Percentiles rank a stretch among this genome's conserved stretches.
These are phyloP conservation scores for Cladophialophora carrionii DNA, from an alignment of 2,329 filamentous ascomycete genomes.

Conservation along the genomic window DNA sequence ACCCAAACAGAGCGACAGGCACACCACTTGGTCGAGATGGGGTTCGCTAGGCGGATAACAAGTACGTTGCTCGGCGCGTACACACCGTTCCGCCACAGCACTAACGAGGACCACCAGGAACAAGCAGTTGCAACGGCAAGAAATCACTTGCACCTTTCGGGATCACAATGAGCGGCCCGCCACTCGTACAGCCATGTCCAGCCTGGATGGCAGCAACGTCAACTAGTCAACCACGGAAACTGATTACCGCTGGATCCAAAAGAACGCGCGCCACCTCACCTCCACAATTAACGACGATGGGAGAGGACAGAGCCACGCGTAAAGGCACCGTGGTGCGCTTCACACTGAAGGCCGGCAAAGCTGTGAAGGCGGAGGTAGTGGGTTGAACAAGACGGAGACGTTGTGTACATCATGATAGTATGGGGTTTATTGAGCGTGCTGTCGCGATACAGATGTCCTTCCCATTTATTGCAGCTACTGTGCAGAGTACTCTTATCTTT, in stretches of 20 bases:
- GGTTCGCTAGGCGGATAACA: not conserved
- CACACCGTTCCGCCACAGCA: not conserved
- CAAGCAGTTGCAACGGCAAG: not conserved
- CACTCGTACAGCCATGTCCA: not conserved
- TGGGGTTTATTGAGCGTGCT: not conserved
- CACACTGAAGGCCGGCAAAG: conserved; percentile 24
- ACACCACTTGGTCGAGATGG: not conserved
- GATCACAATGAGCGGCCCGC: not conserved
- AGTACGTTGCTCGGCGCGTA: not conserved
- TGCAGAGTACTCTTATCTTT: not conserved
- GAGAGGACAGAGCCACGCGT: not conserved
- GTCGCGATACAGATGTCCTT: not conserved
- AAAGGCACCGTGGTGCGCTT: conserved; percentile 21
- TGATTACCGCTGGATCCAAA: not conserved
- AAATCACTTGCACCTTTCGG: not conserved
- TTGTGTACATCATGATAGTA: not conserved
- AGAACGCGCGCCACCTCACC: not conserved
- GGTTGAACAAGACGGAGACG: conserved; percentile 7
- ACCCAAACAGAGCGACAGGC: not conserved
- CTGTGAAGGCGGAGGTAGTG: conserved; percentile 23
- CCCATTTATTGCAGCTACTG: not conserved
- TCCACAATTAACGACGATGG: not conserved
- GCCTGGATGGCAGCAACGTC: not conserved
- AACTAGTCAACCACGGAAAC: not conserved
- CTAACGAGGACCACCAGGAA: not conserved